Evolutionary conservation across 495 filamentous ascomycete species (phyloP), one percentile per base, ranked within the genome.

Genomic region (Bacidia gigantensis): DNA sequence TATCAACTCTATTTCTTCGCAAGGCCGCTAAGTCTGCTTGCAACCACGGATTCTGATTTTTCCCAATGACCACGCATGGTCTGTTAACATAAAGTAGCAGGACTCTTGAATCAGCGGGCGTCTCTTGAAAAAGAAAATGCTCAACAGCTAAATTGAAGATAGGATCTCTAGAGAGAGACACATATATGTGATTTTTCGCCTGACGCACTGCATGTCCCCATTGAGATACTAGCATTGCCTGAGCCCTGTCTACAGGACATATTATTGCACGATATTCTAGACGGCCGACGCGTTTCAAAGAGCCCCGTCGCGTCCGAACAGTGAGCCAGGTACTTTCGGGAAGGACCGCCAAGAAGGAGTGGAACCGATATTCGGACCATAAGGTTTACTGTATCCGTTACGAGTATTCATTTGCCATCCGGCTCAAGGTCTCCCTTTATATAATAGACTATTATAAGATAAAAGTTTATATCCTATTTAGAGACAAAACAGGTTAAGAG

Each of bases 1-100:
- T 77, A 5, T 50, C 47, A 22, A 50, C 41, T 9, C 20, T 44
- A 9, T 44, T n/a, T 7, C 14, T 44, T n/a, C 9, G 5, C 2
- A 50, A 26, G 18, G 47, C 7, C 3, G 60, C 17, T 26, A 94
- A 74, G 64, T 95, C 87, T 44, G 84, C 81, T 65, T 98, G 92
- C 9, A 86, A 71, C 89, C 89, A 98, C 38, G 92, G 92, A 63
- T 98, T 98, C 63, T 98, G 92, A 64, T 98, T 98, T 44, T 90
- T 83, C 12, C 92, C 92, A 53, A 98, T 81, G 56, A 98, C 79
- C 46, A 98, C 74, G 65, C 84, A 83, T 7, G 90, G 88, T 11
- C 72, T 68, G 66, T 98, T 97, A 53, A 77, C 72, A 68, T 97
- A 98, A 17, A 97, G 73, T 54, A 96, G 89, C 0, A 96, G 75